These are phyloP conservation scores for Suillus tomentosus DNA, from an alignment of 768 basidiomycete genomes.

Conservation along the genomic window DNA sequence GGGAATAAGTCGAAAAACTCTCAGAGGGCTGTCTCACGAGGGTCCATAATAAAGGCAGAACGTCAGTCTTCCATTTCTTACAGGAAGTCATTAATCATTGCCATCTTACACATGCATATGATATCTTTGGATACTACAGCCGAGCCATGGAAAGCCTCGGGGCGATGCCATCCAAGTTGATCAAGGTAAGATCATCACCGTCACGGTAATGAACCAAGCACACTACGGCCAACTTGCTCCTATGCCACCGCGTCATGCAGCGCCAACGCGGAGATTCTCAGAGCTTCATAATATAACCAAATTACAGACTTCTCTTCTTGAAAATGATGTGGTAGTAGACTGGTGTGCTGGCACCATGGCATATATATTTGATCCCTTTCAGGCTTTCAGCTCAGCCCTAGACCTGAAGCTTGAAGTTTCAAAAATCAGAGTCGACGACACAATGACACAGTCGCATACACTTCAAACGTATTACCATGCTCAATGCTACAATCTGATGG, in stretches of 20 bases:
- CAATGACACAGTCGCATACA: not conserved
- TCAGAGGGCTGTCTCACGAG: not conserved
- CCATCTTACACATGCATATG: not conserved
- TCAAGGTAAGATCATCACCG: not conserved
- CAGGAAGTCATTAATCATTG: not conserved
- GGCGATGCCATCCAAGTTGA: not conserved
- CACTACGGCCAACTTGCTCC: not conserved
- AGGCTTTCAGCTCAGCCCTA: not conserved
- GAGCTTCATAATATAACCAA: not conserved
- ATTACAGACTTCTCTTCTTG: not conserved
- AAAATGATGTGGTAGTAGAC: not conserved
- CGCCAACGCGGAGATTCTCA: not conserved
- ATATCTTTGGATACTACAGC: not conserved
- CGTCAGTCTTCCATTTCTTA: not conserved
- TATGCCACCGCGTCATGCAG: not conserved
- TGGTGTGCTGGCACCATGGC: not conserved
- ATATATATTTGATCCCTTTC: not conserved
- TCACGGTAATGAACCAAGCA: not conserved
- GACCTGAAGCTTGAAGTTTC: not conserved
- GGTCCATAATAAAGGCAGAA: not conserved
- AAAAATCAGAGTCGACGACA: not conserved
- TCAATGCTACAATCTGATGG: slow-evolving; percentile 6
- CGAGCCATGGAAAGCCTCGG: not conserved
- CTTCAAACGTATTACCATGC: slow-evolving; percentile 1
- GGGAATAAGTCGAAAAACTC: not conserved